Evolutionary conservation across 148 eudicot species (phyloP).

Genomic region (Polygonum aviculare): DNA sequence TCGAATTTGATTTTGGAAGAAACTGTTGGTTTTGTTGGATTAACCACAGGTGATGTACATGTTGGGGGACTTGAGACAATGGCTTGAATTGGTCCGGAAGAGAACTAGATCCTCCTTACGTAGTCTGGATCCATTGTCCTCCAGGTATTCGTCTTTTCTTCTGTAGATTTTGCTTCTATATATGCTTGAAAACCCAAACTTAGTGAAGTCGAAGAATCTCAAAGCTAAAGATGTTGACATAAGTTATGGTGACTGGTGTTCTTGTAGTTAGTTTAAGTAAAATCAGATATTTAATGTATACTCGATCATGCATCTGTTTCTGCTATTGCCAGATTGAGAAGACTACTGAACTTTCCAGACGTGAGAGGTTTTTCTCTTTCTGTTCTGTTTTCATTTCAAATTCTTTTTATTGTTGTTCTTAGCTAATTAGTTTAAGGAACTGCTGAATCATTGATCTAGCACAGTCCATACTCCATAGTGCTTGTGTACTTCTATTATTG

Average conservation of each 20-base stretch:
- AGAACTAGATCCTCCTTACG: constrained; percentile 81
- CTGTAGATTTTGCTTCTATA: neutral
- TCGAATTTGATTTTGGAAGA: neutral
- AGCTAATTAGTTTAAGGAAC: neutral
- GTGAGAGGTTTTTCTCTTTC: constrained; percentile 67
- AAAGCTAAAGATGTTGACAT: constrained; percentile 85
- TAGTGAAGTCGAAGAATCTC: constrained; percentile 69
- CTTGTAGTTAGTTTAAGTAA: neutral
- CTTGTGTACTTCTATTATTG: neutral
- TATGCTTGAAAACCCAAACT: constrained; percentile 83
- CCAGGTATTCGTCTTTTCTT: constrained; percentile 36
- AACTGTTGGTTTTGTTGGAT: too few species aligned
- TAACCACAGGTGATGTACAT: constrained; percentile 92
- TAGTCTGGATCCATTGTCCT: constrained; percentile 37
- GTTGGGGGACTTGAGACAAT: constrained; percentile 96
- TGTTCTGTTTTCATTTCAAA: neutral
- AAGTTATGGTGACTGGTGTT: constrained; percentile 20
- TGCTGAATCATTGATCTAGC: neutral
- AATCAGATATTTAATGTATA: neutral
- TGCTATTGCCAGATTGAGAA: constrained; percentile 57
- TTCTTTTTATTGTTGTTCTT: neutral
- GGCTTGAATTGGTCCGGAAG: constrained; percentile 93
- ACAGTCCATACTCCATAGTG: neutral
- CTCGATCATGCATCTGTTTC: neutral
- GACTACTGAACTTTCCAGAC: constrained; percentile 82